Conservation (phyloP, 371 early-diverging fungal genomes). For the Mycotypha africana region DNA sequence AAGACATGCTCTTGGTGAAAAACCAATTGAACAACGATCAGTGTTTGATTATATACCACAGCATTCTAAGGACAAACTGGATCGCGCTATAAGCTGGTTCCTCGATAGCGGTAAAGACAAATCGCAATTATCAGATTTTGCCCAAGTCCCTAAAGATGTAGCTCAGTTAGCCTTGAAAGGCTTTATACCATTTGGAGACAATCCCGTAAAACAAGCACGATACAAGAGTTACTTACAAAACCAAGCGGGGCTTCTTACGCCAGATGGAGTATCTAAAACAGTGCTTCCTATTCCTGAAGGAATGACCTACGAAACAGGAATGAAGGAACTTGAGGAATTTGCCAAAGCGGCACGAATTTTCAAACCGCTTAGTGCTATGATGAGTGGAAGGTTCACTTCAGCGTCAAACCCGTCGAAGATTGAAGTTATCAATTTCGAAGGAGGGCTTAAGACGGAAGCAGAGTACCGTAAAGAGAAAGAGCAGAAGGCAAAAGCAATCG, state of each 20-base stretch:
- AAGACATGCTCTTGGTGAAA: constrained; percentile 66
- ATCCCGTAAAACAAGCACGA: constrained; percentile 69
- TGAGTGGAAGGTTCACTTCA: constrained; percentile 78
- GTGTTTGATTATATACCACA: constrained; percentile 72
- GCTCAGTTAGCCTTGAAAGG: constrained; percentile 76
- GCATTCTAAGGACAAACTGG: constrained; percentile 63
- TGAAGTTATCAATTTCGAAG: constrained; percentile 34
- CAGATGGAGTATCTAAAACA: constrained; percentile 25
- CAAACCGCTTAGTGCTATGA: constrained; percentile 67
- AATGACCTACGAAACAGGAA: constrained; percentile 46
- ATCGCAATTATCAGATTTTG: constrained; percentile 37
- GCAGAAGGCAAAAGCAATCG: constrained; percentile 16
- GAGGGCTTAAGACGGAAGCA: constrained; percentile 48
- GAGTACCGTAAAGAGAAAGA: constrained; percentile 41
- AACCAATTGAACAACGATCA: constrained; percentile 62
- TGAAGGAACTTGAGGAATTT: constrained; percentile 76
- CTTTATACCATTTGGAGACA: constrained; percentile 82
- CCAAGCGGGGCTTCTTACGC: constrained; percentile 47
- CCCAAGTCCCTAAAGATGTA: constrained; percentile 54
- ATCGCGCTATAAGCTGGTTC: constrained; percentile 41
- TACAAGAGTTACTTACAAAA: constrained; percentile 70
- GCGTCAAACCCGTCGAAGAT: constrained; percentile 25
- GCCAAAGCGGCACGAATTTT: constrained; percentile 79
- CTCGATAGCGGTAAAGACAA: constrained; percentile 20
- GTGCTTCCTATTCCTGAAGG: constrained; percentile 45